Percentiles rank a stretch among this genome's conserved stretches.
These are phyloP conservation scores for Paecilomyces variotii DNA, from an alignment of 2,329 filamentous ascomycete genomes.

Conservation along the genomic window DNA sequence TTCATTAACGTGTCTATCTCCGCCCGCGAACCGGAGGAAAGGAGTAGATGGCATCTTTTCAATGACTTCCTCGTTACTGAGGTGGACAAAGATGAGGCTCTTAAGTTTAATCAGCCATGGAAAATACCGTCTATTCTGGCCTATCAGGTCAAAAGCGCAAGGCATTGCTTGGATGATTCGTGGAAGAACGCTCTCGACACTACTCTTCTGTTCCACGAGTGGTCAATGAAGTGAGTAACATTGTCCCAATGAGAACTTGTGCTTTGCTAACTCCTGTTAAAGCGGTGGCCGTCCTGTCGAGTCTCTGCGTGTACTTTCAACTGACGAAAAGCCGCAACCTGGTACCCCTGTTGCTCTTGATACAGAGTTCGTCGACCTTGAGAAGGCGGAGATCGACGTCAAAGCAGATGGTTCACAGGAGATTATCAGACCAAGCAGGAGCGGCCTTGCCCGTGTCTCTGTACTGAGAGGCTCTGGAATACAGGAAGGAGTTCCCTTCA, in stretches of 20 bases:
- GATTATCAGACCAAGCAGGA: slow-evolving; percentile 82
- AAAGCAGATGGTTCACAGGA: slow-evolving; percentile 89
- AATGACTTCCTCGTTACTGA: slow-evolving; percentile 91
- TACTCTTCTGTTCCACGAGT: slow-evolving; percentile 71
- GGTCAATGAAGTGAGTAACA: slow-evolving; percentile 41
- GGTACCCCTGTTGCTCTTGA: slow-evolving; percentile 80
- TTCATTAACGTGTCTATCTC: slow-evolving; percentile 68
- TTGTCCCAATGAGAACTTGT: neutral
- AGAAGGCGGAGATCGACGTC: slow-evolving; percentile 91
- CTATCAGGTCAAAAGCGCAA: slow-evolving; percentile 74
- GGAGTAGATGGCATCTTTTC: slow-evolving; percentile 86
- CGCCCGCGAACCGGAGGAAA: slow-evolving; percentile 39
- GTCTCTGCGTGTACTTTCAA: slow-evolving; percentile 29
- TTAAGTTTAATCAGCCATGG: slow-evolving; percentile 85
- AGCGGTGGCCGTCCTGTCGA: slow-evolving; percentile 31
- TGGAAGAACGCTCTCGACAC: slow-evolving; percentile 86
- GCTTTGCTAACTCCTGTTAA: slow-evolving; percentile 2
- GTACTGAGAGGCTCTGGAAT: slow-evolving; percentile 73
- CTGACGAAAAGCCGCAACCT: slow-evolving; percentile 59
- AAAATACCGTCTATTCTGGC: slow-evolving; percentile 83
- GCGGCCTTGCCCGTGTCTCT: slow-evolving; percentile 86
- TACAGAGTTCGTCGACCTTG: slow-evolving; percentile 89
- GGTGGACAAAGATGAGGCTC: slow-evolving; percentile 70
- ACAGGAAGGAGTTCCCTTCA: slow-evolving; percentile 76
- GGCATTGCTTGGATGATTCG: slow-evolving; percentile 72